Evolutionary conservation across 352 stramenopile species (phyloP), one percentile per base, ranked within the genome.

Genomic region (Saprolegnia parasitica): DNA sequence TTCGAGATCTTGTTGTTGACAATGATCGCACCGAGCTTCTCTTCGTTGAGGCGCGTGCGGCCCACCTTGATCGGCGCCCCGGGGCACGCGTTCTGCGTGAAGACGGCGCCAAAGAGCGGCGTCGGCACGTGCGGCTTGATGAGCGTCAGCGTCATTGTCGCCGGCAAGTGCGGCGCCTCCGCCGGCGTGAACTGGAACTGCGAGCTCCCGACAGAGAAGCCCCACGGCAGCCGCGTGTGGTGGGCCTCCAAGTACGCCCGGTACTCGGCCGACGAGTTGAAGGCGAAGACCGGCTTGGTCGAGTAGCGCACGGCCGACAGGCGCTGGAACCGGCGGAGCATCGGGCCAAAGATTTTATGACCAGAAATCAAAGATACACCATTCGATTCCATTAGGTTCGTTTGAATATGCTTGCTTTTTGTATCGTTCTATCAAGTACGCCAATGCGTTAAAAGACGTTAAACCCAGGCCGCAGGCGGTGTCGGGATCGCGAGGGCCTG

Each of bases 1-100:
- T 99, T 99, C 32, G 96, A 99, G 67, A 99, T 97, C 81, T 99
- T 99, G 81, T 99, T 99, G 79, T 99, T 99, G 49, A 99, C 90
- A 32, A 99, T 84, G 74, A 99, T 90, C 13, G 92, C 96, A 73
- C 97, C 92, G 50, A 99, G 78, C 50, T 85, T 91, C 40, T 88
- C 74, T 35, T 96, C 87, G 42, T 80, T 71, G n/a, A 99, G 77
- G 32, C 94, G 90, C 71, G 91, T 80, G 68, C 95, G 88, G 35
- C 96, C 96, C 40, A 99, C 82, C 37, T 93, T 63, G 37, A 98
- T 86, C 0, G 93, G 93, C 40, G 89, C 89, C 8, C 93, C 93
- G 0, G 89, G 89, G 60, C 97, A 97, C 21, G 87, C 79, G 74
- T 97, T 98, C 67, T 87, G 78, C 24, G 93, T 98, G 77, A 97